phyloP scores from a whole-genome alignment of 2,329 filamentous ascomycete species.

The Zasmidium angulare region DNA sequence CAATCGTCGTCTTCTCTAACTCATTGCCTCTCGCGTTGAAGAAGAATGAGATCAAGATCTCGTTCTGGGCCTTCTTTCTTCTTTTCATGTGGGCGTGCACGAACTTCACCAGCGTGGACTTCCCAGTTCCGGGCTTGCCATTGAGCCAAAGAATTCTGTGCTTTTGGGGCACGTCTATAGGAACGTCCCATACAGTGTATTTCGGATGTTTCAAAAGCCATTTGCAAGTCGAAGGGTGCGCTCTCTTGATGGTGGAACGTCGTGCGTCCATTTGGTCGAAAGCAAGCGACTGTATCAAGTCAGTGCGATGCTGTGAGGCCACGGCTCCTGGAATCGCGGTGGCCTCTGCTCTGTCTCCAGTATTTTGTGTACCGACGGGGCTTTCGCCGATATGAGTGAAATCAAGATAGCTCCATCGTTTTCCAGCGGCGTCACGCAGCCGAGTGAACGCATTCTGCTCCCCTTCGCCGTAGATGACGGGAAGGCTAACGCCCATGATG shows the following conservation, averaged over 20 bases:
- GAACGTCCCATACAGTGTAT: constrained; percentile 43
- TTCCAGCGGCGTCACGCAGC: constrained; percentile 16
- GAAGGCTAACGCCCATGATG: constrained; percentile 16
- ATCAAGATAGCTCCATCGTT: background rate
- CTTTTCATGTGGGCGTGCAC: constrained; percentile 5
- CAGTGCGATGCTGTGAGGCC: background rate
- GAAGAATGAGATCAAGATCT: constrained; percentile 46
- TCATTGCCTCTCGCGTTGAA: constrained; percentile 49
- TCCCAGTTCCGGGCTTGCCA: constrained; percentile 23
- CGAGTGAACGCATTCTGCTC: constrained; percentile 15
- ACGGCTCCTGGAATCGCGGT: background rate
- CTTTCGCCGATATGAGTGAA: background rate
- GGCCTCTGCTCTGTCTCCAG: background rate
- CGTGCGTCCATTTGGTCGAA: constrained; percentile 46
- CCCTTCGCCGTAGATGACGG: constrained; percentile 14
- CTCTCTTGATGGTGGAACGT: constrained; percentile 37
- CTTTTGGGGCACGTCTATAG: constrained; percentile 19
- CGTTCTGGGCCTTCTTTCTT: constrained; percentile 14
- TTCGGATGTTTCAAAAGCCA: constrained; percentile 42
- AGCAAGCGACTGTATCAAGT: constrained; percentile 20
- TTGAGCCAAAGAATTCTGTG: constrained; percentile 21
- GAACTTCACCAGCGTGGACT: constrained; percentile 35
- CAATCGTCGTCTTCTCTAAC: constrained; percentile 47
- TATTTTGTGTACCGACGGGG: background rate
- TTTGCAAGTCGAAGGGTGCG: constrained; percentile 41